Base-by-base conservation (phyloP, 208 protist species). In the Acanthamoeba polyphaga region DNA sequence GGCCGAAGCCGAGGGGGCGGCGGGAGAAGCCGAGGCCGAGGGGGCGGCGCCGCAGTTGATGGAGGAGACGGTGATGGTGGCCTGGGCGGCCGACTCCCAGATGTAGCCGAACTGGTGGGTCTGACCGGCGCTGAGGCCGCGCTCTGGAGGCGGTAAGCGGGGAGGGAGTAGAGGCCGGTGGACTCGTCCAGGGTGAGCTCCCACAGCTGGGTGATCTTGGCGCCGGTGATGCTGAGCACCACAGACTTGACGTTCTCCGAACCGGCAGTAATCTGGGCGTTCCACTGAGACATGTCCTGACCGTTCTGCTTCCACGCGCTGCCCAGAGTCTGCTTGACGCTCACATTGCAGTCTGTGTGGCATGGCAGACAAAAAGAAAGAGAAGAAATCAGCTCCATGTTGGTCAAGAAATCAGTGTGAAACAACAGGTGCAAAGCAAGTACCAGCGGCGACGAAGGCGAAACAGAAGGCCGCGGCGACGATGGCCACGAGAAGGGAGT, bases 51-150 rank as follows among this genome's bases (percentile, higher is more conserved):
- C 66, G 66, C 66, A 74, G 66, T 74, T 6, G 12, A 74, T 74
- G 24, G 66, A 74, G 12, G 66, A 74, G 12, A 74, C 66, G 29
- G 34, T 84, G 74, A 84, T 55, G 74, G 34, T 84, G 74, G 74
- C 74, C 74, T 84, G 17, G 4, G 22, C 0, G 43, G 74, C 9
- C 13, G 74, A 84, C 74, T 84, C 27, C 76, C 76, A 84, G 46
- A 80, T 80, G 72, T 80, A 80, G 29, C 72, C 72, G 43, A 80
- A 80, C 38, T 80, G 43, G 72, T 80, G 76, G 43, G 12, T 55
- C 76, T 29, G 38, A 6, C 76, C 76, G 19, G 76, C 34, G 24
- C 5, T 22, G 46, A 84, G 43, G 46, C 76, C 76, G 22, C 76
- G 46, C 6, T 53, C 76, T 55, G 32, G 76, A 84, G 17, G 76